Conservation (phyloP, 148 eudicot species). For the Pouteria glomerata region DNA sequence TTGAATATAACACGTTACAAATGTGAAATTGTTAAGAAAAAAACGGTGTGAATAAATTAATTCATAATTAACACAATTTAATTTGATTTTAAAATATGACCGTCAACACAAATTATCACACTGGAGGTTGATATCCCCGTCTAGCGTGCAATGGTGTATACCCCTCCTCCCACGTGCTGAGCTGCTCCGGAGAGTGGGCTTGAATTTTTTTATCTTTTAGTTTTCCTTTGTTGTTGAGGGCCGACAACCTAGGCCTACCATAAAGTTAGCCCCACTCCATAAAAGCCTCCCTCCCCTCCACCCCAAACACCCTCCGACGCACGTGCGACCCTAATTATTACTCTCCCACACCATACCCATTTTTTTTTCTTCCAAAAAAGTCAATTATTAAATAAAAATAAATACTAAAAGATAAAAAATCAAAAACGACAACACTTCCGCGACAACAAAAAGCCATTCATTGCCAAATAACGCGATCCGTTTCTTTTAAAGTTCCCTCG, state of each 20-base stretch:
- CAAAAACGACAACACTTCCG: constrained; percentile 6
- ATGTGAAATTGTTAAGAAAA: too few species aligned
- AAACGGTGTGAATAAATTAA: too few species aligned
- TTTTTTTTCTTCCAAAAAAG: too few species aligned
- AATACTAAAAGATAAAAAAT: constrained; percentile 8
- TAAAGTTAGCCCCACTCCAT: constrained; percentile 21
- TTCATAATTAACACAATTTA: too few species aligned
- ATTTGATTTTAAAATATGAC: too few species aligned
- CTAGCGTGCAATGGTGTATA: not conserved
- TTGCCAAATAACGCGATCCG: constrained; percentile 35
- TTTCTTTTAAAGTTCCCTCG: constrained; percentile 8
- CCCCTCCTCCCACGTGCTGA: constrained; percentile 45
- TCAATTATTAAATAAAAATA: not conserved
- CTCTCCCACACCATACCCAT: not conserved
- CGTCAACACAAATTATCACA: too few species aligned
- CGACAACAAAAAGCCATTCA: constrained; percentile 9
- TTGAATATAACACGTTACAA: too few species aligned
- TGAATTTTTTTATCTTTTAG: not conserved
- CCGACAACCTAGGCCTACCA: constrained; percentile 46
- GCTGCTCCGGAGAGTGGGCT: constrained; percentile 24
- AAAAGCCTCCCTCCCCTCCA: constrained; percentile 13
- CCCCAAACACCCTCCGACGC: constrained; percentile 27
- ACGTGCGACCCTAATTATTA: constrained; percentile 46
- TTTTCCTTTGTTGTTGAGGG: constrained; percentile 9
- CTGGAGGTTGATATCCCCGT: not conserved